Percentiles rank a stretch among this genome's conserved stretches.
These are phyloP conservation scores for Amylocystis lapponica DNA, from an alignment of 768 basidiomycete genomes.

Conservation along the genomic window DNA sequence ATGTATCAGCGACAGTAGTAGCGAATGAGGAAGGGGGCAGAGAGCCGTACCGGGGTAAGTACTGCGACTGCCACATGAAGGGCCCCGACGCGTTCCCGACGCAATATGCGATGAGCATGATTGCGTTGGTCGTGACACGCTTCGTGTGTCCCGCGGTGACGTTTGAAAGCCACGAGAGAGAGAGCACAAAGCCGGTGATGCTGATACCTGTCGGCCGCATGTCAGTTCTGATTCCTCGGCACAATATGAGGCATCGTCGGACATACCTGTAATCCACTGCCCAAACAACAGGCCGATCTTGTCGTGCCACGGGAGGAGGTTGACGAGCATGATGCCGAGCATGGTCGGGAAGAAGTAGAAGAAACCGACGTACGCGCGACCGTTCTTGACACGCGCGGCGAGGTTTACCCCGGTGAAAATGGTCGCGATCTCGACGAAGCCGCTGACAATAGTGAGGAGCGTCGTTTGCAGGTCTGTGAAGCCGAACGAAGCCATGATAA, in stretches of 20 bases:
- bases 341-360: constrained; percentile 61
- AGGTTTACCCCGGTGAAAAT: constrained; percentile 3
- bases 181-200: constrained; percentile 54
- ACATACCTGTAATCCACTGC: constrained; percentile 48
- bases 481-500: constrained; percentile 43
- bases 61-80: constrained; percentile 71
- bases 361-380: constrained; percentile 53
- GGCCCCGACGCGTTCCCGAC: constrained; percentile 62
- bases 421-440: constrained; percentile 2
- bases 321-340: constrained; percentile 55
- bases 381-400: constrained; percentile 38
- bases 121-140: constrained; percentile 62
- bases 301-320: constrained; percentile 58
- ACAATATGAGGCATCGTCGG: not conserved
- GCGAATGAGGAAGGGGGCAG: not conserved
- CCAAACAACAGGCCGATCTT: constrained; percentile 60
- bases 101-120: constrained; percentile 69
- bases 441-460: constrained; percentile 32
- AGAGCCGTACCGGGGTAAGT: constrained; percentile 49
- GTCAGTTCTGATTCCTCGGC: too few species aligned
- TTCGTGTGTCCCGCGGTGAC: constrained; percentile 73
- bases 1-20: not conserved
- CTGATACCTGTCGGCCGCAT: constrained; percentile 39
- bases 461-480: constrained; percentile 50
- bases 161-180: constrained; percentile 57